These are phyloP conservation scores for Sicyos baderoa DNA, from an alignment of 306 rosid species.

Conservation along the genomic window DNA sequence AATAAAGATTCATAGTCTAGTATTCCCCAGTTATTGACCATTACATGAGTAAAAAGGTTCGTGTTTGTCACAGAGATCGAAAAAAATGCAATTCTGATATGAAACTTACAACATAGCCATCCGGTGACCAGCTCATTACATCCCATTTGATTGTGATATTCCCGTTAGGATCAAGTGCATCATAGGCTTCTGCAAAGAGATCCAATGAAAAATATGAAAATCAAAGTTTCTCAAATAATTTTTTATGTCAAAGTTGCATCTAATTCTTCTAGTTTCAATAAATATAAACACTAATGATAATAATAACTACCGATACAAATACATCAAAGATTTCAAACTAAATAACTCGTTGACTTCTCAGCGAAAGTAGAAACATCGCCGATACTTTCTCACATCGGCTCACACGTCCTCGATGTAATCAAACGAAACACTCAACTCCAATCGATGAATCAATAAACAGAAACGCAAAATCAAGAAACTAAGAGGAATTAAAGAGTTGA, in stretches of 20 bases:
- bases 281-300: background rate
- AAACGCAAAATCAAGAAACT: background rate
- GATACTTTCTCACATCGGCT: background rate
- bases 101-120: constrained; percentile 87
- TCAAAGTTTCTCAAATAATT: constrained; percentile 11
- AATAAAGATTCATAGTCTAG: background rate
- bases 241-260: background rate
- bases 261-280: background rate
- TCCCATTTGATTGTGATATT: constrained; percentile 95
- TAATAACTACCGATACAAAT: background rate
- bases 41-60: background rate
- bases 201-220: constrained; percentile 12
- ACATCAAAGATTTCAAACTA: too few species aligned
- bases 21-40: background rate
- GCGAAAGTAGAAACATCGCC: background rate
- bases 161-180: constrained; percentile 82
- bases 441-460: background rate
- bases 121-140: constrained; percentile 73
- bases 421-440: background rate
- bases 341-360: constrained; percentile 8
- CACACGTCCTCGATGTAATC: too few species aligned
- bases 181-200: constrained; percentile 69
- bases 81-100: background rate
- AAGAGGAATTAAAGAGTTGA: background rate
- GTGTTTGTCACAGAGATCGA: background rate